Percentiles rank a stretch among this genome's conserved stretches.
Conservation (phyloP, 192 early-diverging fungal species). For the Powellomyces hirtus region DNA sequence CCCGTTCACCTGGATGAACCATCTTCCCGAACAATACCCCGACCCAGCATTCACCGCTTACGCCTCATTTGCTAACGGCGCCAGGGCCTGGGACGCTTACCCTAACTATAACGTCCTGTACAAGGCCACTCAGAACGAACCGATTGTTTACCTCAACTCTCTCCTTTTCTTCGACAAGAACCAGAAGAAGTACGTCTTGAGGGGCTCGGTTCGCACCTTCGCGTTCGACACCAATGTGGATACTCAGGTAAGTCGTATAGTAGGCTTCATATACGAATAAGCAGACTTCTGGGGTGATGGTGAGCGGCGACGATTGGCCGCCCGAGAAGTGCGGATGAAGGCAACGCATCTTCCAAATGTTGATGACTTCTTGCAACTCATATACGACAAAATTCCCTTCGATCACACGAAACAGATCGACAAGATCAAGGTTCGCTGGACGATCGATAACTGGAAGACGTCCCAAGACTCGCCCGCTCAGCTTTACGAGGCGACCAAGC, state of each 20-base stretch:
- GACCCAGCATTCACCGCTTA: neutral
- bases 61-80: neutral
- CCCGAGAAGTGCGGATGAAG: neutral
- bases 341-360: neutral
- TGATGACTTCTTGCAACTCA: neutral
- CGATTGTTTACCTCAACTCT: neutral
- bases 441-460: neutral
- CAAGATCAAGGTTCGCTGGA: neutral
- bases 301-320: neutral
- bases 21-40: neutral
- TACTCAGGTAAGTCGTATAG: neutral
- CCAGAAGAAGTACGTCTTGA: neutral
- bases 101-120: neutral
- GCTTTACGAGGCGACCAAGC: neutral
- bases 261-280: neutral
- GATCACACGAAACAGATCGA: neutral
- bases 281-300: neutral
- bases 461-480: neutral
- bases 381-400: neutral
- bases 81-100: neutral
- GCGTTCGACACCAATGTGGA: neutral
- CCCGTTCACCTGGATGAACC: neutral
- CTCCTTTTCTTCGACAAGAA: neutral
- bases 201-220: neutral
- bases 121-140: neutral